Base-by-base conservation (phyloP, 176 grass and related monocot genomes). In the Oropetium thomaeum region DNA sequence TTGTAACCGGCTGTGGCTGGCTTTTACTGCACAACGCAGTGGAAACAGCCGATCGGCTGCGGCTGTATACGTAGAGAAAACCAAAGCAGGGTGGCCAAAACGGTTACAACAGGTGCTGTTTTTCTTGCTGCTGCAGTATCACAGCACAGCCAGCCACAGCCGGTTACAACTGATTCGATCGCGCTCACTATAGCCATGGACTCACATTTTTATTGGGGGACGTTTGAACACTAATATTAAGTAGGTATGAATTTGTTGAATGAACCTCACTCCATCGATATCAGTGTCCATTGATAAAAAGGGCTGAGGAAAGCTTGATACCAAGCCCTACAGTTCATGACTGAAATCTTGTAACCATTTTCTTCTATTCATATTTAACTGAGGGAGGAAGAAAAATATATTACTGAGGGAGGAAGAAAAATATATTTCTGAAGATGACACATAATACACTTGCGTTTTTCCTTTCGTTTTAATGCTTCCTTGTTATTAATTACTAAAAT, bases 341-440 rank as follows among this genome's bases (percentile, higher is more conserved):
- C 6, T 78, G 58, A 76, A 63, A 49, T 42, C 17, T 70, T 72
- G 47, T 51, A 82, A 4, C 51, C 39, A 64, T 44, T 30, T 27
- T 16, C n/a, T n/a, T n/a, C 20, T 82, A 42, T 70, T 64, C 22
- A 76, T 82, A 67, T 35, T 57, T 67, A 74, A 54, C 28, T 22
- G 7, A 71, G 67, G 51, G 61, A 33, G 58, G 29, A 14, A 65
- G 12, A 49, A 71, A 14, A n/a, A n/a, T n/a, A n/a, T n/a, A n/a
- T n/a, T n/a, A n/a, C n/a, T n/a, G n/a, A n/a, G n/a, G n/a, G n/a
- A n/a, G n/a, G n/a, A n/a, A n/a, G n/a, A n/a, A n/a, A n/a, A n/a
- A 11, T 10, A 47, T 27, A 70, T 65, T 33, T 52, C 26, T 73
- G 38, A 79, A 52, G 14, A 58, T 30, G 71, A 25, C 13, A 65